Evolutionary conservation across 2,329 filamentous ascomycete genomes (phyloP).

Genomic region (Drechslerella dactyloides): DNA sequence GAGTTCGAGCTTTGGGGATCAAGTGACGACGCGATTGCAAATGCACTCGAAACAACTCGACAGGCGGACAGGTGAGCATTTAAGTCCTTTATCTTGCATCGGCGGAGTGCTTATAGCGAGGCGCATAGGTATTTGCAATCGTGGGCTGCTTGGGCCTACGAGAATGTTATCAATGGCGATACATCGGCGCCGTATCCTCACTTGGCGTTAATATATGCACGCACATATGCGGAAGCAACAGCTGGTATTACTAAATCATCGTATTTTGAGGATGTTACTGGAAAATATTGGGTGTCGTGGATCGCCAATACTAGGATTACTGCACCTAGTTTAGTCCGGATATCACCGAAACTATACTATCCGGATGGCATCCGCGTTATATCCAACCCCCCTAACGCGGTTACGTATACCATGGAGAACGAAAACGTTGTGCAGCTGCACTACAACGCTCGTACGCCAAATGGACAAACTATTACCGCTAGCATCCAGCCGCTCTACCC

Average conservation of each 20-base stretch:
- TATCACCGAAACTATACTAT: slow-evolving; percentile 39
- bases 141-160: slow-evolving; percentile 48
- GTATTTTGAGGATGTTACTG: slow-evolving; percentile 46
- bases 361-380: slow-evolving; percentile 47
- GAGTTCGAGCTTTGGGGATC: slow-evolving; percentile 41
- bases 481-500: slow-evolving; percentile 41
- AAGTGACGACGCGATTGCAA: slow-evolving; percentile 6
- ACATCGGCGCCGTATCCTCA: slow-evolving; percentile 14
- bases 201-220: slow-evolving; percentile 28
- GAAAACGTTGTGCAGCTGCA: slow-evolving; percentile 40
- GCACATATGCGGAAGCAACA: slow-evolving; percentile 46
- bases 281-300: slow-evolving; percentile 49
- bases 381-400: slow-evolving; percentile 33
- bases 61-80: slow-evolving; percentile 14
- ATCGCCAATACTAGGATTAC: slow-evolving; percentile 33
- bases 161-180: slow-evolving; percentile 32
- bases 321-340: slow-evolving; percentile 39
- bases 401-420: slow-evolving; percentile 37
- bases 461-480: slow-evolving; percentile 15
- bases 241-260: slow-evolving; percentile 38
- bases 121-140: slow-evolving; percentile 44
- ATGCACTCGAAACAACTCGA: slow-evolving; percentile 25
- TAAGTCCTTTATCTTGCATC: too few relatives aligned
- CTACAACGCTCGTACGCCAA: slow-evolving; percentile 39
- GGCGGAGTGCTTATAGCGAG: neutral